Conservation (phyloP, 2,329 filamentous ascomycete genomes). For the Leptographium lundbergii region DNA sequence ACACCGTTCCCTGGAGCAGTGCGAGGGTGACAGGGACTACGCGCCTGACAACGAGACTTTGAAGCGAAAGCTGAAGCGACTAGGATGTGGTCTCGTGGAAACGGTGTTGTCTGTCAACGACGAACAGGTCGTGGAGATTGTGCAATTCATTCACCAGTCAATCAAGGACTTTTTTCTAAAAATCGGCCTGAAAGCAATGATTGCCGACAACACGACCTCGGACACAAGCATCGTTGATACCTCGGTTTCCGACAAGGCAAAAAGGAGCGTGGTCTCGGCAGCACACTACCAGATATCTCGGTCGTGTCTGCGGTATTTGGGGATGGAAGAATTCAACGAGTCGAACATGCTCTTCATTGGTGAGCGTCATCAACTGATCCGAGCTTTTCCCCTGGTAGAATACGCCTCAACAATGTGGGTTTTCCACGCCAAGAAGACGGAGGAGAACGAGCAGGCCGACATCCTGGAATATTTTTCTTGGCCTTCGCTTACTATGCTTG, state of each 20-base stretch:
- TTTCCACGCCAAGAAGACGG: not conserved
- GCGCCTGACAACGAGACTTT: not conserved
- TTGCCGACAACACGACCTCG: not conserved
- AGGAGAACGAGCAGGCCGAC: not conserved
- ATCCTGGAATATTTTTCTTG: not conserved
- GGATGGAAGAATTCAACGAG: not conserved
- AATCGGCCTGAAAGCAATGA: not conserved
- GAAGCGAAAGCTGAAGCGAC: not conserved
- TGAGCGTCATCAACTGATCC: not conserved
- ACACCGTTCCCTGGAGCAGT: not conserved
- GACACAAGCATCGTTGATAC: not conserved
- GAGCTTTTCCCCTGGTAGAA: not conserved
- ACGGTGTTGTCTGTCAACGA: not conserved
- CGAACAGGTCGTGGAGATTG: slow-evolving; percentile 2
- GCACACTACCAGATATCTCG: not conserved
- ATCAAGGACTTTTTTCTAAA: slow-evolving; percentile 19
- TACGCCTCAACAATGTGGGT: not conserved
- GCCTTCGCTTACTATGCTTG: not conserved
- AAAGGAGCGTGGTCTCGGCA: not conserved
- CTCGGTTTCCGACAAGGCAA: not conserved
- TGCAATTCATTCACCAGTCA: slow-evolving; percentile 23
- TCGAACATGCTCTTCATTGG: not conserved
- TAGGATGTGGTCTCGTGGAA: not conserved
- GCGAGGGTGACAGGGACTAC: not conserved
- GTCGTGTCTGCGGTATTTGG: not conserved